A percentile compares a stretch with the other conserved stretches of the same genome.
phyloP scores from a whole-genome alignment of 768 basidiomycete genomes.

The Rhodotorula diobovata region DNA sequence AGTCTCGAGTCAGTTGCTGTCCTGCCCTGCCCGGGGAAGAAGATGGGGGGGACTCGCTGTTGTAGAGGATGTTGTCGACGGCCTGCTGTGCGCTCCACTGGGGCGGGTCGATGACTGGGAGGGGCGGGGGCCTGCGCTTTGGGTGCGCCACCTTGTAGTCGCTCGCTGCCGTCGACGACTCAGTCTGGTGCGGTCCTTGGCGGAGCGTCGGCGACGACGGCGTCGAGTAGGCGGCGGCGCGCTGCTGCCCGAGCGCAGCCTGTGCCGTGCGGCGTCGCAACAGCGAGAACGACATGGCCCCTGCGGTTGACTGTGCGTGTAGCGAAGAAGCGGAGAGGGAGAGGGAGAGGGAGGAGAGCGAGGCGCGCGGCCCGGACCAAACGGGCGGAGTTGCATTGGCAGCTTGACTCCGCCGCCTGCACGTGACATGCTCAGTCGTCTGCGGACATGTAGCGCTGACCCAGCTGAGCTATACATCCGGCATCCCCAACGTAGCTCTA shows the following conservation, averaged over 20 bases:
- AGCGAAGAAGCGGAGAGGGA: neutral
- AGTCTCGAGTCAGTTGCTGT: neutral
- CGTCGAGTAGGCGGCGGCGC: neutral
- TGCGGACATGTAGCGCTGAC: too few relatives aligned
- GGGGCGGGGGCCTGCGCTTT: constrained; percentile 65
- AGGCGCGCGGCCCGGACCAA: neutral
- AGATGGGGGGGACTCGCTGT: constrained; percentile 45
- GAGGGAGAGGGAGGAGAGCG: neutral
- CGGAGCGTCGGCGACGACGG: neutral
- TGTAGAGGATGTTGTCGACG: constrained; percentile 95
- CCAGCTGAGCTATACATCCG: too few relatives aligned
- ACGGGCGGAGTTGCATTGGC: neutral
- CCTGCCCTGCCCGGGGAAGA: constrained; percentile 68
- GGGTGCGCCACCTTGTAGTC: constrained; percentile 79
- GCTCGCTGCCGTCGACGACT: constrained; percentile 66
- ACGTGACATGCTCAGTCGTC: too few relatives aligned
- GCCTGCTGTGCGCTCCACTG: constrained; percentile 86
- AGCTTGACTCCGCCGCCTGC: too few relatives aligned
- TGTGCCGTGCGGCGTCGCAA: neutral
- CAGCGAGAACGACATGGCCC: neutral
- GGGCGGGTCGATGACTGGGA: constrained; percentile 80
- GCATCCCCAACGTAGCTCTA: too few relatives aligned
- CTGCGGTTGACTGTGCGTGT: neutral
- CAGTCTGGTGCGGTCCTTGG: constrained; percentile 10
- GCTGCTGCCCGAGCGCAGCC: neutral